Percentiles rank a stretch among this genome's conserved stretches.
Conservation (phyloP, 2,329 filamentous ascomycete species). For the Colletotrichum magnum region DNA sequence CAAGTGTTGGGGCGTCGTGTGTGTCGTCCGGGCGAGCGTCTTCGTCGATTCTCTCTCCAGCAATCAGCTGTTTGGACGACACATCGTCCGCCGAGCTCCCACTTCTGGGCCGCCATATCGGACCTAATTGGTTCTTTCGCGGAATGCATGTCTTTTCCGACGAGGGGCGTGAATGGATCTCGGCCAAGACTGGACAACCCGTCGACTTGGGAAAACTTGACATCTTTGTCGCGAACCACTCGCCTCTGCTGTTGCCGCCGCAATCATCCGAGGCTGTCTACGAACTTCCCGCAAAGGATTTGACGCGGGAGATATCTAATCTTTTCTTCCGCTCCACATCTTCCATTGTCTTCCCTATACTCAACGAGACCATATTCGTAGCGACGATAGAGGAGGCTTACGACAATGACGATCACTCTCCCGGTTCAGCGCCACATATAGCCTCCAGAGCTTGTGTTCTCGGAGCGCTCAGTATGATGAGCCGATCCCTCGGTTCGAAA, state of each 20-base stretch:
- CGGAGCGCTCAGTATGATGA: not conserved
- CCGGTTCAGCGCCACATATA: not conserved
- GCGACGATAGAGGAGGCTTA: constrained; percentile 10
- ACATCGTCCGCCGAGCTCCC: not conserved
- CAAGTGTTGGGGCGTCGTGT: not conserved
- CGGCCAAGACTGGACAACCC: constrained; percentile 18
- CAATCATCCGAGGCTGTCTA: not conserved
- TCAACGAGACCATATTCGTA: constrained; percentile 6
- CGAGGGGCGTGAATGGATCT: constrained; percentile 21
- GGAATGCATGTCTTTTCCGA: constrained; percentile 23
- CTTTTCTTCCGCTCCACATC: constrained; percentile 1
- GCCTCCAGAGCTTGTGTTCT: not conserved
- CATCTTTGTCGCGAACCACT: not conserved
- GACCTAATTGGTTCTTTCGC: constrained; percentile 32
- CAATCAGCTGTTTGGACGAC: not conserved
- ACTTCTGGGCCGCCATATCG: not conserved
- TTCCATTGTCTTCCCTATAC: not conserved
- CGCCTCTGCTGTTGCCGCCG: not conserved
- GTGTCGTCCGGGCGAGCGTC: not conserved
- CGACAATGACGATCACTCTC: not conserved
- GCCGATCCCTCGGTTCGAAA: not conserved
- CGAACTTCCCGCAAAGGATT: not conserved
- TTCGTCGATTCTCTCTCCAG: not conserved
- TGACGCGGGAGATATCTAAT: not conserved
- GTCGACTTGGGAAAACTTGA: constrained; percentile 22